Conservation (phyloP, 306 rosid species). For the Medicago arabica region DNA sequence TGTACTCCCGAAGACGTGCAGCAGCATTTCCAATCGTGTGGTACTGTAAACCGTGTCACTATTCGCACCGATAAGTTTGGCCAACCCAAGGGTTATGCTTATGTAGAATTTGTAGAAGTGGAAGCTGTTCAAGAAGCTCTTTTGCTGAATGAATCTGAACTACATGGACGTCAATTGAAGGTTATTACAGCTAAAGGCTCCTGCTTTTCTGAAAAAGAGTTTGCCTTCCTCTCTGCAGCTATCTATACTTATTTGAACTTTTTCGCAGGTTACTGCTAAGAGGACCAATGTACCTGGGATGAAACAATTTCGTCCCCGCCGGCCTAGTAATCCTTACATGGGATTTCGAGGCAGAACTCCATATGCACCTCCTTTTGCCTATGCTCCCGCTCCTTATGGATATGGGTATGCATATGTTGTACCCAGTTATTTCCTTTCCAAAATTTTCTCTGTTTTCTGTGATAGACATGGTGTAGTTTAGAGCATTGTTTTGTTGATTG, state of each 20-base stretch:
- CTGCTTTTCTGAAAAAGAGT: background rate
- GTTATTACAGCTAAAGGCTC: constrained; percentile 43
- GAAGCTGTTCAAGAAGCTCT: constrained; percentile 90
- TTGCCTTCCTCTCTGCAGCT: constrained; percentile 10
- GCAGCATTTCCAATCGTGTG: constrained; percentile 86
- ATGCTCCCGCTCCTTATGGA: constrained; percentile 75
- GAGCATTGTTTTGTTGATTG: constrained; percentile 44
- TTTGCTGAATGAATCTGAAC: constrained; percentile 76
- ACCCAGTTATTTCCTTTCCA: background rate
- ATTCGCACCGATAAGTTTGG: constrained; percentile 89
- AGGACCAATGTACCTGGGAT: constrained; percentile 83
- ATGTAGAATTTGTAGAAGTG: constrained; percentile 76
- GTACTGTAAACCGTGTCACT: constrained; percentile 82
- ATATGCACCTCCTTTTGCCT: constrained; percentile 63
- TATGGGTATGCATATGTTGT: constrained; percentile 71
- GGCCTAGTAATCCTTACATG: constrained; percentile 61
- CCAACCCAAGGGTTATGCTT: constrained; percentile 91
- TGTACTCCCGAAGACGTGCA: constrained; percentile 93
- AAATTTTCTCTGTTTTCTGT: background rate
- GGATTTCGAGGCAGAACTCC: constrained; percentile 69
- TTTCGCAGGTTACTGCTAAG: constrained; percentile 68
- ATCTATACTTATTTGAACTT: background rate
- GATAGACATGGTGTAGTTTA: background rate
- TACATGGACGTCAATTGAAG: constrained; percentile 91
- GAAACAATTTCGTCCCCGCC: constrained; percentile 81